Conservation (phyloP, 2,329 filamentous ascomycete genomes). For the Scopulariopsis brevicaulis region DNA sequence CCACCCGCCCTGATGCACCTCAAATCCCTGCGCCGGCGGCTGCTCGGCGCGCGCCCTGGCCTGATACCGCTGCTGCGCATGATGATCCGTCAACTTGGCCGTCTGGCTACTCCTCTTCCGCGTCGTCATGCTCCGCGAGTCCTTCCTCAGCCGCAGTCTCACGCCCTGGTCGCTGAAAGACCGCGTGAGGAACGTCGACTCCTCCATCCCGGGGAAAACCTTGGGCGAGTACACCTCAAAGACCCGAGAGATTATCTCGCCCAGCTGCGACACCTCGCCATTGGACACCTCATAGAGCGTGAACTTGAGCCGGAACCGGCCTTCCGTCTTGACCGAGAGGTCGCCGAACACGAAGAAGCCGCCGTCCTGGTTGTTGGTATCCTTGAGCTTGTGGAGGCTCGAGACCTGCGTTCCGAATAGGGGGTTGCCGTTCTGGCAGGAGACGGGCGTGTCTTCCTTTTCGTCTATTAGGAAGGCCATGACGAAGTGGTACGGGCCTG, state of each 20-base stretch:
- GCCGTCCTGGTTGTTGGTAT: slow-evolving; percentile 64
- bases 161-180: slow-evolving; percentile 83
- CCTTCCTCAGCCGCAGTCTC: slow-evolving; percentile 70
- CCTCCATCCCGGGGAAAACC: slow-evolving; percentile 66
- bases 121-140: slow-evolving; percentile 50
- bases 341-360: slow-evolving; percentile 90
- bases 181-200: slow-evolving; percentile 71
- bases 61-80: slow-evolving; percentile 2
- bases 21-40: not conserved
- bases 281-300: slow-evolving; percentile 51
- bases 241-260: slow-evolving; percentile 42
- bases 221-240: slow-evolving; percentile 59
- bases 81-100: slow-evolving; percentile 9
- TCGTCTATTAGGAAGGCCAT: slow-evolving; percentile 30
- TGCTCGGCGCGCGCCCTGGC: slow-evolving; percentile 1
- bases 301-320: slow-evolving; percentile 64
- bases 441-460: slow-evolving; percentile 16
- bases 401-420: slow-evolving; percentile 66
- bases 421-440: slow-evolving; percentile 29
- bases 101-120: slow-evolving; percentile 28
- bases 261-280: slow-evolving; percentile 18
- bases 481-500: slow-evolving; percentile 38
- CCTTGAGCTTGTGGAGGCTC: slow-evolving; percentile 72
- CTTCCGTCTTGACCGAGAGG: slow-evolving; percentile 65
- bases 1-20: slow-evolving; percentile 4